Percentiles rank a stretch among this genome's conserved stretches.
Conservation (phyloP, 805 yeast genomes). For the Ogataea ganodermae region DNA sequence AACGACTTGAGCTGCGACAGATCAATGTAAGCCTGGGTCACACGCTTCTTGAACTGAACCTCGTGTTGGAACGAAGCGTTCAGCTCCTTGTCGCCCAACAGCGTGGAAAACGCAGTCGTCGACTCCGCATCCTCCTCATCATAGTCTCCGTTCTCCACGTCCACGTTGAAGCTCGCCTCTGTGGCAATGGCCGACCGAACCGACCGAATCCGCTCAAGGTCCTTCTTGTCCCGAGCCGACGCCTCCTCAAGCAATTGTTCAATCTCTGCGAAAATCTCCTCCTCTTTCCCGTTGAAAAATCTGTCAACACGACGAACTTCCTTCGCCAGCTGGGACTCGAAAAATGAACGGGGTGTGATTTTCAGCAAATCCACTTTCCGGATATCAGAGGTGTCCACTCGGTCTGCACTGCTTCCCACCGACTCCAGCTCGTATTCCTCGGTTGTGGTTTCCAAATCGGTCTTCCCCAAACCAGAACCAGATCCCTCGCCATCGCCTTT, state of each 20-base stretch:
- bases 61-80: conserved; percentile 51
- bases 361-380: conserved; percentile 25
- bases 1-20: conserved; percentile 51
- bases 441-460: conserved; percentile 9
- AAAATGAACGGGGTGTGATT: conserved; percentile 44
- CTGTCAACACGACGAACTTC: conserved; percentile 55
- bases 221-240: conserved; percentile 17
- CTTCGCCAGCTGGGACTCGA: conserved; percentile 45
- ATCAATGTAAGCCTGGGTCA: conserved; percentile 46
- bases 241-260: conserved; percentile 47
- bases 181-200: conserved; percentile 3
- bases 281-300: conserved; percentile 51
- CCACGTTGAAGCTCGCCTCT: conserved; percentile 23
- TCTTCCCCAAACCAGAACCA: not conserved
- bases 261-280: conserved; percentile 46
- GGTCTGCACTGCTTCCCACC: conserved; percentile 4
- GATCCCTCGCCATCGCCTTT: not conserved
- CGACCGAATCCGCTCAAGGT: conserved; percentile 27
- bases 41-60: conserved; percentile 47
- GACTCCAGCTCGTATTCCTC: conserved; percentile 25
- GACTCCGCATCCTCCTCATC: conserved; percentile 40
- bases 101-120: conserved; percentile 45
- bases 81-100: conserved; percentile 51
- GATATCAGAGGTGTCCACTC: conserved; percentile 9
- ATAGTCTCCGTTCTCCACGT: conserved; percentile 35